These are phyloP conservation scores for Aphanocladium album DNA, from an alignment of 2,329 filamentous ascomycete species.

Conservation along the genomic window DNA sequence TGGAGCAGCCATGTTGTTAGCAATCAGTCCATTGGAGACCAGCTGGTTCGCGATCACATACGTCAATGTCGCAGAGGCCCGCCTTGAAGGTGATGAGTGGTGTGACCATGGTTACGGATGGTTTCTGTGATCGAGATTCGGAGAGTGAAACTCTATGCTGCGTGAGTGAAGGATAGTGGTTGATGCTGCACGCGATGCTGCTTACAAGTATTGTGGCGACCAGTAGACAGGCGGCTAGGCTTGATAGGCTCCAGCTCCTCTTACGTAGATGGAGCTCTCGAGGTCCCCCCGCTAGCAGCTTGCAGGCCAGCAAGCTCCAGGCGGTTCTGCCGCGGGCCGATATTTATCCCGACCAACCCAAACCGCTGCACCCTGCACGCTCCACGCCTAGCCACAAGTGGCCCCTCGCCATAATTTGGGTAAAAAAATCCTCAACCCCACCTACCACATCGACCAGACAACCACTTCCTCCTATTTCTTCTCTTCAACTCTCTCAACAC, in stretches of 20 bases:
- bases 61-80: constrained; percentile 79
- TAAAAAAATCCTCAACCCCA: constrained; percentile 39
- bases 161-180: not conserved
- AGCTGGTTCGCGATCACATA: constrained; percentile 33
- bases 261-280: constrained; percentile 12
- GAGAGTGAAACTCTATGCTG: not conserved
- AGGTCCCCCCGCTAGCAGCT: not conserved
- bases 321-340: constrained; percentile 12
- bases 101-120: constrained; percentile 57
- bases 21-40: constrained; percentile 5
- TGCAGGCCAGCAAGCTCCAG: not conserved
- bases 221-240: too few species aligned
- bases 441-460: constrained; percentile 34
- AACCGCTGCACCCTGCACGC: not conserved
- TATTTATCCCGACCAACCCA: constrained; percentile 17
- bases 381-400: constrained; percentile 17
- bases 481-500: constrained; percentile 24
- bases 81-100: constrained; percentile 97
- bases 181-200: constrained; percentile 2
- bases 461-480: constrained; percentile 25
- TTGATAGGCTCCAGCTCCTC: constrained; percentile 8
- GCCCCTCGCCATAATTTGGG: constrained; percentile 22
- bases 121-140: not conserved
- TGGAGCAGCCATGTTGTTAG: constrained; percentile 23
- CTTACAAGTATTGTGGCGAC: not conserved